phyloP scores from a whole-genome alignment of 495 filamentous ascomycete species.

The Chaetomium fimeti region DNA sequence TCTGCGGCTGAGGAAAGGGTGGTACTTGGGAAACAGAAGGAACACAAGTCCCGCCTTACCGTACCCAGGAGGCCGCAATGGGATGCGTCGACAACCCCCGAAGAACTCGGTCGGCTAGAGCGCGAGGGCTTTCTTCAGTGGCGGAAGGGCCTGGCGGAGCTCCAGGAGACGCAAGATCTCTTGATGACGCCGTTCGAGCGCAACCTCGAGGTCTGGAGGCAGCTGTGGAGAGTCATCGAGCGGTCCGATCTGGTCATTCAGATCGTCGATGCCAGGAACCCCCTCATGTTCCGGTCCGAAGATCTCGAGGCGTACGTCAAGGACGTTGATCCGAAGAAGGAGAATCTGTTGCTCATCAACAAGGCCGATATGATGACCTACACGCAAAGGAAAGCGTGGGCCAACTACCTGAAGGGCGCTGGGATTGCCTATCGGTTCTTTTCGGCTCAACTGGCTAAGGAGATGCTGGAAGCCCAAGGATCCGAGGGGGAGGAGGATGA shows the following conservation, averaged over 20 bases:
- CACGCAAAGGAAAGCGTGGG: slow-evolving; percentile 82
- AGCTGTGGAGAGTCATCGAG: slow-evolving; percentile 98
- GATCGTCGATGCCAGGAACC: slow-evolving; percentile 97
- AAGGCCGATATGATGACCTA: slow-evolving; percentile 99
- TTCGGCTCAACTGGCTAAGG: slow-evolving; percentile 87
- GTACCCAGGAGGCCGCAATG: slow-evolving; percentile 88
- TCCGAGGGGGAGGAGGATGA: slow-evolving; percentile 39
- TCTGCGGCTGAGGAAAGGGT: slow-evolving; percentile 81
- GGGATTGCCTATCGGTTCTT: slow-evolving; percentile 92
- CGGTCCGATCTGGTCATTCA: slow-evolving; percentile 93
- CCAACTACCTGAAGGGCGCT: slow-evolving; percentile 76
- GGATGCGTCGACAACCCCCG: slow-evolving; percentile 78
- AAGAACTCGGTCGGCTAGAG: slow-evolving; percentile 77
- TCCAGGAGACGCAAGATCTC: slow-evolving; percentile 89
- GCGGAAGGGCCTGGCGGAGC: slow-evolving; percentile 84
- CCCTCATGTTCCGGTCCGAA: slow-evolving; percentile 88
- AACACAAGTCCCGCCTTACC: slow-evolving; percentile 73
- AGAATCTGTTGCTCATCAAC: slow-evolving; percentile 92
- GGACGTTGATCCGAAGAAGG: slow-evolving; percentile 82
- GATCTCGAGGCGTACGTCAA: slow-evolving; percentile 93
- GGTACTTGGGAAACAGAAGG: slow-evolving; percentile 73
- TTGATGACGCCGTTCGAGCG: slow-evolving; percentile 98
- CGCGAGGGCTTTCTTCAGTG: slow-evolving; percentile 79
- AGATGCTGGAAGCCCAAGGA: slow-evolving; percentile 68
- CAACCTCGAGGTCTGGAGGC: slow-evolving; percentile 97